Evolutionary conservation across 2,329 filamentous ascomycete genomes (phyloP), one percentile per base, ranked within the genome.

Genomic region (Cladophialophora carrionii): DNA sequence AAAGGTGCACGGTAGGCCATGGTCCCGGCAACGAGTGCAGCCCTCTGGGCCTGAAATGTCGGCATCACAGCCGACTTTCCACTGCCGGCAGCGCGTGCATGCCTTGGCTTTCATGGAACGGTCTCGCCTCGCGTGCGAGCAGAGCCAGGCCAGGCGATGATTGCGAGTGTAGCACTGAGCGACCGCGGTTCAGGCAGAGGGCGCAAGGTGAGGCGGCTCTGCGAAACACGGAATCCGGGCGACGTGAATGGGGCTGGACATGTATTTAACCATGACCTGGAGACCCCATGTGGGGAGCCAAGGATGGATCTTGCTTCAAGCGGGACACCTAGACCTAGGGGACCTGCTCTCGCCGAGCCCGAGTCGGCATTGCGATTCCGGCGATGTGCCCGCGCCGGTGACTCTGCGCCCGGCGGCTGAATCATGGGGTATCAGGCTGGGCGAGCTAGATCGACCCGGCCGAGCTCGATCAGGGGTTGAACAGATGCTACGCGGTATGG

Each of bases 11-110:
- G 54, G 29, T 22, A 32, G 48, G 22, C 37, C 37, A 41, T 43
- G 54, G 22, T 59, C 32, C 34, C 48, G 63, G 49, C 63, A 65
- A 4, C 63, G 59, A 22, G 63, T 62, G 29, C 63, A 65, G 49
- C 59, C 59, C 12, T 65, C 37, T 17, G 59, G 43, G 2, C 59
- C 54, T 17, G 58, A 46, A 32, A 55, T 29, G n/a, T 62, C 48
- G 41, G 59, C 59, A 22, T 62, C 58, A 31, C 63, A 65, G 17
- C 59, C 59, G 12, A 59, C 55, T 41, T 65, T 65, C 63, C 63
- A 65, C 37, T 65, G 63, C 8, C 63, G 63, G 46, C 63, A 65
- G 48, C 59, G 58, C 1, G 31, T 62, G 37, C 63, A 65, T 7
- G 63, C 63, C 46, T 65, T 65, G 1, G 63, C 59, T 55, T 37